These are phyloP conservation scores for Dioscorea cayenensis DNA, from an alignment of 116 monocot species.

Conservation along the genomic window DNA sequence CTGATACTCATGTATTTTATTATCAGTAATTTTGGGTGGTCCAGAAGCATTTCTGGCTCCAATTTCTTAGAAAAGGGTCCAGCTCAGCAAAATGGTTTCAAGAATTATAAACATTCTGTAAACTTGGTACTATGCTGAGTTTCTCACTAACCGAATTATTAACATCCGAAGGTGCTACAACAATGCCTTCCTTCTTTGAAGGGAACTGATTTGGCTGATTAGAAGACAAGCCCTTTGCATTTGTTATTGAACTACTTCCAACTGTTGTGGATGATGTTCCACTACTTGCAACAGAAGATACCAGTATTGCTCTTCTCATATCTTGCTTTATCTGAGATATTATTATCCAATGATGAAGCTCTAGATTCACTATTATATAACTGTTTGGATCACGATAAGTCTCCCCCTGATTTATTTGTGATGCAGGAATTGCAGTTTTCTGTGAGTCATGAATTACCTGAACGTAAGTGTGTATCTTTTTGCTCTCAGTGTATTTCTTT, in stretches of 20 bases:
- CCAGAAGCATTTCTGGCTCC: constrained; percentile 30
- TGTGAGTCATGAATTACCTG: constrained; percentile 23
- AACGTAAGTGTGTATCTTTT: constrained; percentile 31
- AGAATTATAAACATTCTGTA: constrained; percentile 34
- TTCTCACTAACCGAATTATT: constrained; percentile 17
- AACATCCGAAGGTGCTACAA: constrained; percentile 7
- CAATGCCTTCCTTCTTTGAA: constrained; percentile 26
- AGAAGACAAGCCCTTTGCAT: constrained; percentile 14
- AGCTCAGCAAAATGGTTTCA: constrained; percentile 80
- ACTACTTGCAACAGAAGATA: constrained; percentile 26
- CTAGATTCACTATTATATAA: constrained; percentile 11
- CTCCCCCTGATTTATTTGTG: constrained; percentile 13
- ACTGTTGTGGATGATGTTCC: constrained; percentile 23
- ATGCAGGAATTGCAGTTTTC: constrained; percentile 17
- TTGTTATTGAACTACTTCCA: constrained; percentile 37
- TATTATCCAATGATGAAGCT: constrained; percentile 10
- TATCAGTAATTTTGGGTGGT: constrained; percentile 28
- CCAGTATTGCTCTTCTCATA: constrained; percentile 24
- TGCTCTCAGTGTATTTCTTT: constrained; percentile 12
- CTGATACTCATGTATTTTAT: constrained; percentile 47
- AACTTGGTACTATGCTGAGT: constrained; percentile 11
- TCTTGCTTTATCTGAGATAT: constrained; percentile 16
- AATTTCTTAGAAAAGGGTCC: constrained; percentile 73
- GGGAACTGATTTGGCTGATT: constrained; percentile 21
- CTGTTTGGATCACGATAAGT: constrained; percentile 8